Conservation (phyloP, 2,329 filamentous ascomycete species). For the Elsinoe australis region DNA sequence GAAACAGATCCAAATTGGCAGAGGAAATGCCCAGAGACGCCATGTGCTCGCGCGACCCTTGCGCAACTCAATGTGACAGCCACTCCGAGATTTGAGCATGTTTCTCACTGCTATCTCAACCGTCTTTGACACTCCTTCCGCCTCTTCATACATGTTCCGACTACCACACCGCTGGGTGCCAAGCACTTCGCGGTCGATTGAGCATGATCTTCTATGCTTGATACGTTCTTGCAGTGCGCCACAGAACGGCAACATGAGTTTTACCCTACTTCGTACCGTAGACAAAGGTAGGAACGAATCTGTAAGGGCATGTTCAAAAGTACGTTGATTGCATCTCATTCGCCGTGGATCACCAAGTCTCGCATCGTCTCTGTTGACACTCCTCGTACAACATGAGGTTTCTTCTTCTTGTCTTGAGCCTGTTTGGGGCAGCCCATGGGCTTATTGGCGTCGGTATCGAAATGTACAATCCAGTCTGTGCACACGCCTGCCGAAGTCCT, state of each 20-base stretch:
- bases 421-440: conserved; percentile 17
- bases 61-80: conserved; percentile 10
- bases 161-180: conserved; percentile 8
- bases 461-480: conserved; percentile 24
- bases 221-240: not conserved
- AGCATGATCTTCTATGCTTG: conserved; percentile 6
- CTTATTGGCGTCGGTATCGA: conserved; percentile 24
- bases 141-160: not conserved
- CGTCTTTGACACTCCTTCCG: not conserved
- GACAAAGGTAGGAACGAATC: not conserved
- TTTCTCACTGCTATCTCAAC: conserved; percentile 6
- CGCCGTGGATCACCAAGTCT: too few species aligned
- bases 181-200: conserved; percentile 9
- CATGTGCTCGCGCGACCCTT: conserved; percentile 10
- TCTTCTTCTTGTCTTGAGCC: not conserved
- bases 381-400: not conserved
- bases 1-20: not conserved
- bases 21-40: conserved; percentile 5
- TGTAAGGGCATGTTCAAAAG: not conserved
- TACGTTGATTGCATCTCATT: too few species aligned
- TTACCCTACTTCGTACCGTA: not conserved
- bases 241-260: conserved; percentile 1
- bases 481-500: conserved; percentile 22
- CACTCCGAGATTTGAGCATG: conserved; percentile 7
- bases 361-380: not conserved